Evolutionary conservation across 192 early-diverging fungal species (phyloP).

Genomic region (Lunasporangiospora selenospora): DNA sequence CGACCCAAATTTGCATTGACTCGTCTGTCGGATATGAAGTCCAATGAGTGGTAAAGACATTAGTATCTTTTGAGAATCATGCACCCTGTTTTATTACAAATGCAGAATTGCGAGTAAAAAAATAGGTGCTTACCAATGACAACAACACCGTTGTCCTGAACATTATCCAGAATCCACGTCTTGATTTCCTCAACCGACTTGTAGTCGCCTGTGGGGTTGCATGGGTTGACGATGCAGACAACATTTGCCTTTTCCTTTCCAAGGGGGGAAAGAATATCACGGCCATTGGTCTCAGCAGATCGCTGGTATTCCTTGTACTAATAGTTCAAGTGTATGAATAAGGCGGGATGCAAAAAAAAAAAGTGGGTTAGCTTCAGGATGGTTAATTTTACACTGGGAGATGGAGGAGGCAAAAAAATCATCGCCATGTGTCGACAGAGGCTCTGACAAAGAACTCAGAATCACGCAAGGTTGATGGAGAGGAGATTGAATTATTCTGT

Average conservation of each 20-base stretch:
- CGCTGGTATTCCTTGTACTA: constrained; percentile 93
- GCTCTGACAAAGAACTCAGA: too few species aligned
- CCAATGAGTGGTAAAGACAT: too few species aligned
- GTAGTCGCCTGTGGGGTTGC: constrained; percentile 92
- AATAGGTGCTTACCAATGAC: constrained; percentile 71
- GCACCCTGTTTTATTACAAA: too few species aligned
- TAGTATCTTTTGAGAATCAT: too few species aligned
- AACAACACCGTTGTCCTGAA: constrained; percentile 77
- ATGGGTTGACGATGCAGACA: constrained; percentile 89
- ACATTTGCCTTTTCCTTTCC: constrained; percentile 69
- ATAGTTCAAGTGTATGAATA: too few species aligned
- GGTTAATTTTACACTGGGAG: background rate
- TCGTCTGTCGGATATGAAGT: constrained; percentile 65
- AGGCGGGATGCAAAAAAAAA: background rate
- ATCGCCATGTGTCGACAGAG: too few species aligned
- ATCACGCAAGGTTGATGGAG: too few species aligned
- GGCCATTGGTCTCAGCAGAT: constrained; percentile 78
- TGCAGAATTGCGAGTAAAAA: background rate
- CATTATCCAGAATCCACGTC: constrained; percentile 77
- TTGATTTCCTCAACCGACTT: constrained; percentile 76
- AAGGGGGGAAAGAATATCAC: constrained; percentile 65
- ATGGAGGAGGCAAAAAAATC: background rate
- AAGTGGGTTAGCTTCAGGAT: background rate
- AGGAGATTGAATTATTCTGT: too few species aligned
- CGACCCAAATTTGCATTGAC: constrained; percentile 96